A percentile compares a stretch with the other conserved stretches of the same genome.
phyloP scores from a whole-genome alignment of 1,284 basidiomycete genomes.

The Porodaedalea pini region DNA sequence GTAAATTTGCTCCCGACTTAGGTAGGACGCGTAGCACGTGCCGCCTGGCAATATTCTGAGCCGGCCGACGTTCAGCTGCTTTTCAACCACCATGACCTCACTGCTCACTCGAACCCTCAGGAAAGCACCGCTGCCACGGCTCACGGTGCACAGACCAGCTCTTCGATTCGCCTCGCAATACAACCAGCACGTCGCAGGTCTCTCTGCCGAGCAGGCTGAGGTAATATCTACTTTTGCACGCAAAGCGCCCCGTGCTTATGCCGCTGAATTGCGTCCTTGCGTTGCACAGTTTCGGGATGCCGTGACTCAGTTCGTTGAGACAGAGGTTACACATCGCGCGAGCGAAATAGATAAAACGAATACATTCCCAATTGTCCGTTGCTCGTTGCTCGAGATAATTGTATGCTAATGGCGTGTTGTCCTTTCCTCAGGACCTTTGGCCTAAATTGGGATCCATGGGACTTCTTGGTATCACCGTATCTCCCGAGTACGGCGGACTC shows the following conservation, averaged over 20 bases:
- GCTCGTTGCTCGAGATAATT: neutral
- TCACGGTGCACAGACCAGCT: neutral
- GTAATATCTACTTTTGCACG: constrained; percentile 40
- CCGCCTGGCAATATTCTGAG: no score
- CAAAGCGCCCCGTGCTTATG: neutral
- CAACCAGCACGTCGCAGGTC: constrained; percentile 73
- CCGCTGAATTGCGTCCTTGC: neutral
- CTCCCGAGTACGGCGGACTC: constrained; percentile 76
- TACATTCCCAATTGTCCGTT: constrained; percentile 67
- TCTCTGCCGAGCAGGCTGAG: constrained; percentile 81
- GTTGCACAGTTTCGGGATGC: constrained; percentile 69
- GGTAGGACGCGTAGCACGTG: no score
- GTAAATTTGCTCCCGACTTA: no score
- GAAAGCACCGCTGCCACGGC: no score
- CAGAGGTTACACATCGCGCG: constrained; percentile 78
- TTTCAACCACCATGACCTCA: no score
- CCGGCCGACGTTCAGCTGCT: no score
- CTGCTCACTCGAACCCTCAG: no score
- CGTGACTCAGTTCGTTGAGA: constrained; percentile 73
- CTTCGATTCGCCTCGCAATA: constrained; percentile 57
- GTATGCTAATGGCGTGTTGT: neutral
- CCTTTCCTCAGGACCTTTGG: constrained; percentile 69
- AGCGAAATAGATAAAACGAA: constrained; percentile 82
- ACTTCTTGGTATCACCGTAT: constrained; percentile 79
- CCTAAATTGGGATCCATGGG: constrained; percentile 87